Percentiles rank a stretch among this genome's conserved stretches.
Conservation (phyloP, 2,329 filamentous ascomycete species). For the Fusarium siculi region DNA sequence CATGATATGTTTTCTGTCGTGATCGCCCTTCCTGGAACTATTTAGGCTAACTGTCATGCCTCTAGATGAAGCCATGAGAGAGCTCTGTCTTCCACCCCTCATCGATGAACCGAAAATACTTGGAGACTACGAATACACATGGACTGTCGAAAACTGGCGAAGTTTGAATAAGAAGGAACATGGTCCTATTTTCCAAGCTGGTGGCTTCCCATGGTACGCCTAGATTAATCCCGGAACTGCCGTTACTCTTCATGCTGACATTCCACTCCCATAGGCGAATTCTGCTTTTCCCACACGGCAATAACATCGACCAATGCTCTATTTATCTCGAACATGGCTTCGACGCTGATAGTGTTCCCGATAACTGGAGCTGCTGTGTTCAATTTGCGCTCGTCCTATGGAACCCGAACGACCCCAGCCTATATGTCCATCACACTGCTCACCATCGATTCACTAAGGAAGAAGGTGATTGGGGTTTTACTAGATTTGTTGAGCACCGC, state of each 20-base stretch:
- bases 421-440: conserved; percentile 84
- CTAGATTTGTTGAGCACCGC: conserved; percentile 89
- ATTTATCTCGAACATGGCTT: conserved; percentile 97
- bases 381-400: conserved; percentile 95
- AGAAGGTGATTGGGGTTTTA: conserved; percentile 98
- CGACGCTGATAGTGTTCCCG: conserved; percentile 77
- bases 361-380: conserved; percentile 96
- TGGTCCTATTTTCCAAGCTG: conserved; percentile 87
- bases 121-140: conserved; percentile 81
- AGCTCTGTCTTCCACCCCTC: conserved; percentile 77
- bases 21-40: neutral
- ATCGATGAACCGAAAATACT: conserved; percentile 81
- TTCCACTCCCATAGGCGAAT: conserved; percentile 73
- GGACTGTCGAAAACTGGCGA: conserved; percentile 89
- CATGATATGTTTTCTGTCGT: neutral
- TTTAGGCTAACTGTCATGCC: conserved; percentile 34
- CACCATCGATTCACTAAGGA: conserved; percentile 96
- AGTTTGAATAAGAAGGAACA: conserved; percentile 81
- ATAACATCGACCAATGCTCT: conserved; percentile 92
- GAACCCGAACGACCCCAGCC: conserved; percentile 91
- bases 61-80: conserved; percentile 85
- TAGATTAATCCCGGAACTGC: conserved; percentile 43
- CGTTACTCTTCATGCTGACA: conserved; percentile 28
- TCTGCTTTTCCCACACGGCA: conserved; percentile 94
- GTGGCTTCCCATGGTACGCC: conserved; percentile 82